phyloP scores from a whole-genome alignment of 1,284 basidiomycete species.

The Puccinia horiana region DNA sequence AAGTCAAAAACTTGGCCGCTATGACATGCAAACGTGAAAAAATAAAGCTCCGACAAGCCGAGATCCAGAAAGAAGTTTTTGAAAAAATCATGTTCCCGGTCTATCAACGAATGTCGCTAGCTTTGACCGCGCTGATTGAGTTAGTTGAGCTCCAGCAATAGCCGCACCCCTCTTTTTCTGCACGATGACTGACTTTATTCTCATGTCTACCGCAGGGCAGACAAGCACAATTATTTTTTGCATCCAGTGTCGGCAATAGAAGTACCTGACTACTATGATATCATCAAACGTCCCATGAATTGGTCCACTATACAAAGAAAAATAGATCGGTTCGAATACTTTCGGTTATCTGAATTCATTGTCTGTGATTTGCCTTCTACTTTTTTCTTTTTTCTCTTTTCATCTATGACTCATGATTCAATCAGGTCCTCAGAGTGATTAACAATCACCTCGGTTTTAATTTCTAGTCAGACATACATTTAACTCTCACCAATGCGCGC shows the following conservation, averaged over 20 bases:
- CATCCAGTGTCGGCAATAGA: conserved; percentile 75
- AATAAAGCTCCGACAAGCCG: conserved; percentile 74
- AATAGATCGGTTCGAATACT: conserved; percentile 76
- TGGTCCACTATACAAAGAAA: conserved; percentile 80
- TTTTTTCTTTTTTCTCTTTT: too few species aligned
- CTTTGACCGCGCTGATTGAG: conserved; percentile 72
- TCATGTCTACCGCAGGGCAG: conserved; percentile 64
- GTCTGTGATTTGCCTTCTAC: conserved; percentile 25
- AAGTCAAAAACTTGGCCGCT: conserved; percentile 71
- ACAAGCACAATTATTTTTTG: conserved; percentile 73
- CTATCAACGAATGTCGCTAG: conserved; percentile 66
- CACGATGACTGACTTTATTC: conserved; percentile 16
- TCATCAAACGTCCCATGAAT: conserved; percentile 84
- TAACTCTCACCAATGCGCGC: conserved; percentile 83
- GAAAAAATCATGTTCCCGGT: conserved; percentile 70
- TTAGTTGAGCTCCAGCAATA: conserved; percentile 59
- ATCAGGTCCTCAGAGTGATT: conserved; percentile 64
- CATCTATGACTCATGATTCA: conserved; percentile 5
- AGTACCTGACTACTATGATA: conserved; percentile 88
- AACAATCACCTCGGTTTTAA: conserved; percentile 18
- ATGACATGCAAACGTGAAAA: conserved; percentile 78
- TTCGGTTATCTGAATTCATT: conserved; percentile 70
- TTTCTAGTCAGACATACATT: conserved; percentile 72
- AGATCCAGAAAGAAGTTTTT: conserved; percentile 71
- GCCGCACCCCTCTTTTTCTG: neutral